Evolutionary conservation across 805 yeast genomes (phyloP).

Genomic region (Myxozyma geophila): DNA sequence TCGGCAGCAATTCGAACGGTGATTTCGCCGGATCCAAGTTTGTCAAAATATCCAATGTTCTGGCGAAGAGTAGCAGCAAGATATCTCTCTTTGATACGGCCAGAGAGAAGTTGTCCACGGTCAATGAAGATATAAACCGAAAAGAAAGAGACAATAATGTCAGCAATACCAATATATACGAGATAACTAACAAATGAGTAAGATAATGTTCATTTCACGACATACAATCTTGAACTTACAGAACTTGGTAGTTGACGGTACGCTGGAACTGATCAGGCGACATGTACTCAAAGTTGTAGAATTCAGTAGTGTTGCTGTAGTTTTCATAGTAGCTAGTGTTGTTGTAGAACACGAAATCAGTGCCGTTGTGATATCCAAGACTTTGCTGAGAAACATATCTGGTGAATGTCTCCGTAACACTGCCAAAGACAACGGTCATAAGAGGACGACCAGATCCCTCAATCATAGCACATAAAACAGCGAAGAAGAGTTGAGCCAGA

Average conservation of each 20-base stretch:
- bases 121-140: conserved; percentile 48
- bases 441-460: conserved; percentile 49
- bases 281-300: conserved; percentile 27
- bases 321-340: conserved; percentile 3
- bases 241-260: conserved; percentile 45
- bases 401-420: conserved; percentile 47
- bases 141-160: conserved; percentile 38
- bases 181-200: conserved; percentile 40
- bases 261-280: conserved; percentile 44
- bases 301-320: conserved; percentile 8
- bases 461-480: conserved; percentile 42
- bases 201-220: not conserved
- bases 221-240: conserved; percentile 19
- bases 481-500: conserved; percentile 11
- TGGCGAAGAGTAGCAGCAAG: conserved; percentile 41
- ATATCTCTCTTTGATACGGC: conserved; percentile 41
- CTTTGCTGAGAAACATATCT: conserved; percentile 36
- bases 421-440: conserved; percentile 46
- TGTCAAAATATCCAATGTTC: conserved; percentile 42
- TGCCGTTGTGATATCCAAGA: conserved; percentile 9
- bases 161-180: conserved; percentile 49
- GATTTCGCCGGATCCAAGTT: conserved; percentile 42
- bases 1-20: conserved; percentile 42
- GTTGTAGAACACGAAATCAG: conserved; percentile 14
- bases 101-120: conserved; percentile 50